Base-by-base conservation (phyloP, 805 yeast species). In the Wickerhamiella sergipiensis region DNA sequence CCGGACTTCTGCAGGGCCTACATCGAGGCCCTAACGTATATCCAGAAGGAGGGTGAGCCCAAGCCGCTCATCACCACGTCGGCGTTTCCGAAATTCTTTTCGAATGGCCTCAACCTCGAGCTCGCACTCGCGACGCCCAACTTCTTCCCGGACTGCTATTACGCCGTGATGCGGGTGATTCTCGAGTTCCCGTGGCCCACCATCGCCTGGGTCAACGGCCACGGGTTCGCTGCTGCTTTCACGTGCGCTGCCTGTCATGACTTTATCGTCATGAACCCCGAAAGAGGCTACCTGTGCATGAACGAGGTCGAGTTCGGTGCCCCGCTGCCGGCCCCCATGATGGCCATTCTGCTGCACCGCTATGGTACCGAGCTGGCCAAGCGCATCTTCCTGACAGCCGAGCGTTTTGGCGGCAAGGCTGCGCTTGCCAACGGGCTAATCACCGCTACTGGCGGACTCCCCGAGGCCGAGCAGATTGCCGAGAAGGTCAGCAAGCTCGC, bases 401-500 rank as follows among this genome's bases (percentile, higher is more conserved):
- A 64, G 39, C 54, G 72, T 31, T 68, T 64, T 55, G 46, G 65
- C 3, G 66, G 63, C 3, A 86, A 88, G 62, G 97, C 89, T 60
- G 95, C 97, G 0, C 72, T 89, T 52, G 87, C 89, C 66, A 95
- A 86, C 67, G 97, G 65, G 1, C 46, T 68, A 7, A 57, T 68
- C 44, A 65, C 68, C 43, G 62, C 60, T 1, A 53, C 58, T 31
- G 72, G 72, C 7, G 65, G 59, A n/a, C 47, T 65, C 26, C 55
- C 57, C 1, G 69, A 65, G 46, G 70, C 61, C 4, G 65, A 63
- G 49, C 62, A 39, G 22, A 52, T 67, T 36, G 69, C 58, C 12
- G 48, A 46, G 40, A 49, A 54, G 46, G 50, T 60, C 19, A 50
- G 50, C 23, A 50, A 50, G 31, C 53, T 59, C 24, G 63, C 67